Base-by-base conservation (phyloP, 352 stramenopile genomes). In the Pythium folliculosum region DNA sequence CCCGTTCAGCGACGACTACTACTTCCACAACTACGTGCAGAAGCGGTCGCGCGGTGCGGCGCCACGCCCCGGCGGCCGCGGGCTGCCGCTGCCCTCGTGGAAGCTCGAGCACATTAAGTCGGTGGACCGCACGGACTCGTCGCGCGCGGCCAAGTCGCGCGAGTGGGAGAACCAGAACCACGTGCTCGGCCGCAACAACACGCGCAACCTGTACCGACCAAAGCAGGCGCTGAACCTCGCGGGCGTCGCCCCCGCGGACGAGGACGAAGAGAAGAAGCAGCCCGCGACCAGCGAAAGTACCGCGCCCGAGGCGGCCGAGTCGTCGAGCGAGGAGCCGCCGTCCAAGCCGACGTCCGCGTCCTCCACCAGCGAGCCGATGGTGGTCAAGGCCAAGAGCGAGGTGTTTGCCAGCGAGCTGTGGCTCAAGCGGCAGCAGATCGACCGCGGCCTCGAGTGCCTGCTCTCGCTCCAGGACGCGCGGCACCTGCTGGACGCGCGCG, bases 1-100 rank as follows among this genome's bases (percentile, higher is more conserved):
- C 52, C 87, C 87, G 53, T 95, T 94, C 71, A 95, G 85, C 67
- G 87, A 95, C 65, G 87, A 95, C 71, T 94, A 95, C 65, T 95
- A 94, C 60, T 95, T 91, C 63, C 82, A 94, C 72, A 94, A 94
- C 64, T 91, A 83, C 45, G 73, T 86, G 72, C 82, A 92, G 72
- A 95, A 95, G 73, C 82, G 85, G 16, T 72, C 77, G 40, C 81
- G 84, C 16, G 75, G 57, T 16, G 65, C 70, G 0, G 66, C 65
- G 14, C 57, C 71, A 27, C 78, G 78, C 21, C 65, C 76, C 27
- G 54, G 85, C 1, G 67, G 62, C 2, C 67, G 61, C 10, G 70
- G 63, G 1, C 48, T 82, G 53, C 87, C 85, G 30, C 69, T 94
- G 45, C 87, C 85, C 44, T 94, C 85, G 38, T 92, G 83, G 87